Evolutionary conservation across 202 grass and related monocot species (phyloP).

Genomic region (Sporobolus alterniflorus): DNA sequence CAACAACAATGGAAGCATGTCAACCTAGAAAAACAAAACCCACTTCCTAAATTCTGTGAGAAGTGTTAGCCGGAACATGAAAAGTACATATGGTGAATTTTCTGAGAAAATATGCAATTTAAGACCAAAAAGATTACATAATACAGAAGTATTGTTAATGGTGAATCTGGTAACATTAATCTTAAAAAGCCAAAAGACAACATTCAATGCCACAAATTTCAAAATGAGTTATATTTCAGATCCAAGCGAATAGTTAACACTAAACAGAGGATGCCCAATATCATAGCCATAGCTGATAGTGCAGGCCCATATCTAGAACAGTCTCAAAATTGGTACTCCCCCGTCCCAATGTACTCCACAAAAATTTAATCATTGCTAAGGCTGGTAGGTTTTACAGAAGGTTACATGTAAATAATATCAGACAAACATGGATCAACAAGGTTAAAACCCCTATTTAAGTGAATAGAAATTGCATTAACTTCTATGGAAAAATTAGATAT

Average conservation of each 20-base stretch:
- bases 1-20: slow-evolving; percentile 13
- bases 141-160: background rate
- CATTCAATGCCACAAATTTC: background rate
- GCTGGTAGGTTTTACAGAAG: slow-evolving; percentile 8
- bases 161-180: background rate
- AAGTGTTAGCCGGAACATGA: background rate
- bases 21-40: background rate
- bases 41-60: background rate
- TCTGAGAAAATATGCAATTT: background rate
- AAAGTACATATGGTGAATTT: background rate
- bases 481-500: background rate
- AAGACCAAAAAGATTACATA: background rate
- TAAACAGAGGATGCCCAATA: background rate
- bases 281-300: background rate
- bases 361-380: background rate
- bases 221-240: background rate
- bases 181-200: background rate
- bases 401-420: slow-evolving; percentile 4
- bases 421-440: background rate
- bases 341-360: background rate
- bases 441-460: background rate
- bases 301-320: background rate
- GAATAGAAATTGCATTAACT: background rate
- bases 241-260: background rate
- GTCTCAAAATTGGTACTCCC: slow-evolving; percentile 6